These are phyloP conservation scores for Puccinellia tenuiflora DNA, from an alignment of 176 grass and related monocot species.

Conservation along the genomic window DNA sequence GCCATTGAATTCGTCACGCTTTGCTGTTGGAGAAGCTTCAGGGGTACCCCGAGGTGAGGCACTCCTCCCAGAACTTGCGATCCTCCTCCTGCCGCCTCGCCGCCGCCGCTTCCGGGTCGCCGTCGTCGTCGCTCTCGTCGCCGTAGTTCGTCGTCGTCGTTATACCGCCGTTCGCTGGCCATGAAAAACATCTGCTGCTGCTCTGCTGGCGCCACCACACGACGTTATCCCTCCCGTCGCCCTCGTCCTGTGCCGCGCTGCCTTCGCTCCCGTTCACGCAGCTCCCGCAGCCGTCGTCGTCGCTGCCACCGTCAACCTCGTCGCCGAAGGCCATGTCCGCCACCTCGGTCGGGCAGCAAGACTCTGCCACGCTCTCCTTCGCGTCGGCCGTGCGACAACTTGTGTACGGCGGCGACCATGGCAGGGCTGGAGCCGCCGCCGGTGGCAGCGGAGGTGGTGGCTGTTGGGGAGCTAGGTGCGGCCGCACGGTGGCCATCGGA, in stretches of 20 bases:
- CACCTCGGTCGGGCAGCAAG: constrained; percentile 12
- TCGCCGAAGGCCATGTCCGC: not conserved
- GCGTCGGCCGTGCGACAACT: not conserved
- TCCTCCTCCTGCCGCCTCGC: constrained; percentile 44
- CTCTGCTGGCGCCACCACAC: not conserved
- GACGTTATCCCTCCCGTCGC: not conserved
- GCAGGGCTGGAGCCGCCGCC: not conserved
- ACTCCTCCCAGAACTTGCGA: constrained; percentile 57
- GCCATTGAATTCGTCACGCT: not conserved
- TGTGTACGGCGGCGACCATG: not conserved
- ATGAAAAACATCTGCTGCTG: not conserved
- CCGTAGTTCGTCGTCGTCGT: not conserved
- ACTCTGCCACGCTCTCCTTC: constrained; percentile 36
- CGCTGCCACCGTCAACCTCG: not conserved
- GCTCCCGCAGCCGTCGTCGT: constrained; percentile 34
- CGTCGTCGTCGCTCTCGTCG: not conserved
- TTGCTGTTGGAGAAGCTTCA: not conserved
- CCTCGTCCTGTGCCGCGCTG: not conserved
- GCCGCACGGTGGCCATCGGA: constrained; percentile 26
- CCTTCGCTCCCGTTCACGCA: constrained; percentile 4
- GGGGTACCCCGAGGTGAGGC: constrained; percentile 38
- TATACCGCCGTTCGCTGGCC: not conserved
- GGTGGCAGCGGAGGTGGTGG: not conserved
- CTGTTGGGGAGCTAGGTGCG: not conserved
- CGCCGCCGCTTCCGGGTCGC: not conserved